Evolutionary conservation across 352 stramenopile species (phyloP).

Genomic region (Phytophthora macrochlamydospora): DNA sequence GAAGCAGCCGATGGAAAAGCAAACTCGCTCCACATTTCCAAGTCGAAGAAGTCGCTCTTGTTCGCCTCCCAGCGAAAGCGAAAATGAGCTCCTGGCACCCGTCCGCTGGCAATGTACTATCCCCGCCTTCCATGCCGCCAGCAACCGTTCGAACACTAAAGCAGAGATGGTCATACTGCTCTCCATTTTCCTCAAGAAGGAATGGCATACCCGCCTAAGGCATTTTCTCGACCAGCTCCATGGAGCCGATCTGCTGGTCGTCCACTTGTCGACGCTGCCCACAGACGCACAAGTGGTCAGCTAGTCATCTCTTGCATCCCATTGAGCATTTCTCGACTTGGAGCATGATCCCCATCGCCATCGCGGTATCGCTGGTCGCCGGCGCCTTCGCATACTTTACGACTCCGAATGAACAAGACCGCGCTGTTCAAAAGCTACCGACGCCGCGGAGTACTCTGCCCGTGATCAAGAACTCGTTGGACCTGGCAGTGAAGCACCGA

Average conservation of each 20-base stretch:
- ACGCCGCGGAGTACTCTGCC: constrained; percentile 52
- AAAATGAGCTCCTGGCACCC: not conserved
- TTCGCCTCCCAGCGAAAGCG: not conserved
- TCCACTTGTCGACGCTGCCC: not conserved
- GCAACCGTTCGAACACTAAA: not conserved
- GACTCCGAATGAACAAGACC: constrained; percentile 28
- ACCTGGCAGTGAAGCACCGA: constrained; percentile 47
- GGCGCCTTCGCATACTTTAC: constrained; percentile 34
- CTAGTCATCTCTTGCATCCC: not conserved
- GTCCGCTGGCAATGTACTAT: not conserved
- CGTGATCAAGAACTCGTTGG: constrained; percentile 61
- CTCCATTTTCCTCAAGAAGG: too few species aligned
- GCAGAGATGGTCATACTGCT: not conserved
- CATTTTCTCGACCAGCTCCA: too few species aligned
- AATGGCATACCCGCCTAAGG: too few species aligned
- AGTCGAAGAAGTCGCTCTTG: not conserved
- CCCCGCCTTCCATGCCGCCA: not conserved
- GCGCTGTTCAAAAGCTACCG: constrained; percentile 39
- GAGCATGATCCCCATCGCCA: constrained; percentile 21
- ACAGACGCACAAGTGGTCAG: not conserved
- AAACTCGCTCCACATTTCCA: constrained; percentile 18
- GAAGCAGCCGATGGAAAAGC: constrained; percentile 15
- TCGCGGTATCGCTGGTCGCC: constrained; percentile 26
- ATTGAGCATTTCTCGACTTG: too few species aligned
- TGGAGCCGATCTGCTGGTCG: too few species aligned